Evolutionary conservation across 768 basidiomycete species (phyloP).

Genomic region (Rhodosporidiobolus sp.): DNA sequence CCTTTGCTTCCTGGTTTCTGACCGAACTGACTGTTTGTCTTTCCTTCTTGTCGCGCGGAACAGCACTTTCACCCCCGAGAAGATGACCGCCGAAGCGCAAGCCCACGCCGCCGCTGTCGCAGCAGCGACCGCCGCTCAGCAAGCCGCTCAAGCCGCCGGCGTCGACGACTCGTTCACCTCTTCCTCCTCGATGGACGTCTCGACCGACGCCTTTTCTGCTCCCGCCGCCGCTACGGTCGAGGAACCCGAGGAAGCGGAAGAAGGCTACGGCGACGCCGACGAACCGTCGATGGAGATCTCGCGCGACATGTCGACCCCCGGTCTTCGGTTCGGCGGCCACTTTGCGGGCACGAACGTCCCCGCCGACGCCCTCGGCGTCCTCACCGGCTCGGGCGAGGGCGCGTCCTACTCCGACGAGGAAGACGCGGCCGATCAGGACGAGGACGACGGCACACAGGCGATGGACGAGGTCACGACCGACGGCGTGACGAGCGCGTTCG

Average conservation of each 20-base stretch:
- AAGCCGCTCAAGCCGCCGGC: slow-evolving; percentile 1
- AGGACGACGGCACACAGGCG: slow-evolving; percentile 25
- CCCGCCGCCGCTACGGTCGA: neutral
- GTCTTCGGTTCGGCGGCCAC: slow-evolving; percentile 29
- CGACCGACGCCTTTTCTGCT: neutral
- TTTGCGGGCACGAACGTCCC: slow-evolving; percentile 31
- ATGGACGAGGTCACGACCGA: slow-evolving; percentile 35
- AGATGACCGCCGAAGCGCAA: slow-evolving; percentile 33
- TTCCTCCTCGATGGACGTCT: neutral
- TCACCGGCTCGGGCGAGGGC: neutral
- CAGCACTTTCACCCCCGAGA: slow-evolving; percentile 39
- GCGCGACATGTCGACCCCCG: slow-evolving; percentile 18
- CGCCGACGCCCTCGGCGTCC: neutral
- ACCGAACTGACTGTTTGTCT: neutral
- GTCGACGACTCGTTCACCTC: slow-evolving; percentile 11
- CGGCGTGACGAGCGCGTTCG: slow-evolving; percentile 22
- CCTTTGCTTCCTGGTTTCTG: neutral
- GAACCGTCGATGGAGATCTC: slow-evolving; percentile 39
- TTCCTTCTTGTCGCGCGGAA: neutral
- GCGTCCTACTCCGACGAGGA: slow-evolving; percentile 12
- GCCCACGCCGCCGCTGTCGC: neutral
- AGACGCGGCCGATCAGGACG: neutral
- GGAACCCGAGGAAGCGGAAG: neutral
- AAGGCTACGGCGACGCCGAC: neutral
- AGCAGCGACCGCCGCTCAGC: neutral